Conservation (phyloP, 306 rosid genomes). For the Lathyrus sativus region DNA sequence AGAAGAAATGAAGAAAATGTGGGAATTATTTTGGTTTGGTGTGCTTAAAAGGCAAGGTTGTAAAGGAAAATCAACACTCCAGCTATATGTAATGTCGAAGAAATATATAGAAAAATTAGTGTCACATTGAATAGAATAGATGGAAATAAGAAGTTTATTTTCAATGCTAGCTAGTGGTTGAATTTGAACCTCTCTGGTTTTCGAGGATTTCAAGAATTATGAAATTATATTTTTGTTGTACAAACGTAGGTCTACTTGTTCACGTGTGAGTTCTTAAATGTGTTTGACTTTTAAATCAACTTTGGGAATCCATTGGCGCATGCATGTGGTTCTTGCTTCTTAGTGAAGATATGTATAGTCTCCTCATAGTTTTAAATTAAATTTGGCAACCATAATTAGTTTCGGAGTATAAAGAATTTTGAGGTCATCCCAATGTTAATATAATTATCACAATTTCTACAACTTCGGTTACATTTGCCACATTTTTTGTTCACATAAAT, state of each 20-base stretch:
- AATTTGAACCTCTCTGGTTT: slow-evolving; percentile 35
- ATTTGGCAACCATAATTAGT: no score
- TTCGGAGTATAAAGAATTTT: no score
- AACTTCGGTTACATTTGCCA: no score
- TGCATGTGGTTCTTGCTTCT: slow-evolving; percentile 76
- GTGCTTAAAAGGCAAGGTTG: slow-evolving; percentile 85
- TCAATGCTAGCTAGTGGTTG: slow-evolving; percentile 27
- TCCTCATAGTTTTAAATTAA: no score
- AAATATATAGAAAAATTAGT: slow-evolving; percentile 22
- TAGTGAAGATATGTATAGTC: slow-evolving; percentile 23
- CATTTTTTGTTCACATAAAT: no score
- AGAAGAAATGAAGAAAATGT: slow-evolving; percentile 42
- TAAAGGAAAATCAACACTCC: slow-evolving; percentile 46
- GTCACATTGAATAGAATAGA: slow-evolving; percentile 4
- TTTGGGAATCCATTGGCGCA: slow-evolving; percentile 53
- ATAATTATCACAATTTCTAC: no score
- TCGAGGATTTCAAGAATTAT: slow-evolving; percentile 45
- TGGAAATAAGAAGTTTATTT: slow-evolving; percentile 8
- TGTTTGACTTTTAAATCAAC: slow-evolving; percentile 75
- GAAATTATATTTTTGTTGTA: slow-evolving; percentile 14
- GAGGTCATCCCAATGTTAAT: no score
- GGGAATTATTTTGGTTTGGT: slow-evolving; percentile 37
- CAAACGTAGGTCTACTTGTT: slow-evolving; percentile 48
- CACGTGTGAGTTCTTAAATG: slow-evolving; percentile 85
- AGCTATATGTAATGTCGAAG: slow-evolving; percentile 45